A percentile compares a stretch with the other conserved stretches of the same genome.
phyloP scores from a whole-genome alignment of 2,329 filamentous ascomycete genomes.

The Ophiosphaerella korrae region DNA sequence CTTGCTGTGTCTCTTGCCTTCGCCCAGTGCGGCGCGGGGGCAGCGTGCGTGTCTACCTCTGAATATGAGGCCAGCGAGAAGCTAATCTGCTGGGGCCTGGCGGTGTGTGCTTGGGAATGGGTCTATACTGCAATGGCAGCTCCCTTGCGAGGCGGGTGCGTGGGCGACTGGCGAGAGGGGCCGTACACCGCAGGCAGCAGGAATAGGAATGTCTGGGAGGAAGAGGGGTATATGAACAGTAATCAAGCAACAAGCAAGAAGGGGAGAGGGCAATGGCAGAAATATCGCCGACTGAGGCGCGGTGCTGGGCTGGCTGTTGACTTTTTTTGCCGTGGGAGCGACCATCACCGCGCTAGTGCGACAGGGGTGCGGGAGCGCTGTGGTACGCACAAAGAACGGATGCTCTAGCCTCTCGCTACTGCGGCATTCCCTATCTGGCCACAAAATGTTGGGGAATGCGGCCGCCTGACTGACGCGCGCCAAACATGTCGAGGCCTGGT shows the following conservation, averaged over 20 bases:
- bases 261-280: slow-evolving; percentile 8
- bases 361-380: slow-evolving; percentile 8
- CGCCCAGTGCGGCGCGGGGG: not conserved
- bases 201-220: not conserved
- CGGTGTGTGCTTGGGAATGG: slow-evolving; percentile 32
- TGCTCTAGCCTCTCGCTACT: too few relatives aligned
- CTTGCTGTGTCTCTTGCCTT: too few relatives aligned
- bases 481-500: slow-evolving; percentile 16
- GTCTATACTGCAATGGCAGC: slow-evolving; percentile 41
- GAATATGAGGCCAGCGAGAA: slow-evolving; percentile 33
- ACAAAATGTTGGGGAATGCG: slow-evolving; percentile 3
- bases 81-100: slow-evolving; percentile 36
- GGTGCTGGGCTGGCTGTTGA: slow-evolving; percentile 20
- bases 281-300: too few relatives aligned
- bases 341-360: slow-evolving; percentile 18
- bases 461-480: not conserved
- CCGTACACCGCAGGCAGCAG: slow-evolving; percentile 21
- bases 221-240: slow-evolving; percentile 12
- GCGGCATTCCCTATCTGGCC: too few relatives aligned
- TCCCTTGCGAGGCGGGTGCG: slow-evolving; percentile 35
- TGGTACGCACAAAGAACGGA: too few relatives aligned
- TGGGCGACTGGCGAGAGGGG: slow-evolving; percentile 13
- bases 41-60: not conserved
- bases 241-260: slow-evolving; percentile 8
- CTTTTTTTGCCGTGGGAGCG: slow-evolving; percentile 26